Base-by-base conservation (phyloP, 306 rosid species). In the Dalbergia cochinchinensis region DNA sequence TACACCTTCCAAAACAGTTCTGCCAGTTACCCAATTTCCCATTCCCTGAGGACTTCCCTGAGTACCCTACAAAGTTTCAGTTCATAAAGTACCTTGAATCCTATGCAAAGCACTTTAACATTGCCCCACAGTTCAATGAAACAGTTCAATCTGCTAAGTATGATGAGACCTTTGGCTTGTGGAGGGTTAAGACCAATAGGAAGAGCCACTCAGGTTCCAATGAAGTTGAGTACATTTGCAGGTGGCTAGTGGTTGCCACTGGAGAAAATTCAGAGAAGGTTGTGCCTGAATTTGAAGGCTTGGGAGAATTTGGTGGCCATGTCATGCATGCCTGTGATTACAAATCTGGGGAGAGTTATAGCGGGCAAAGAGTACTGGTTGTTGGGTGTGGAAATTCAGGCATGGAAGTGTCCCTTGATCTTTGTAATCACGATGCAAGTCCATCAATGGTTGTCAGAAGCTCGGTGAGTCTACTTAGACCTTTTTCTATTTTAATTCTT, bases 331-430 rank as follows among this genome's bases (percentile, higher is more conserved):
- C 96, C 65, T 95, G 99, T 83, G 98, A 95, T 12, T 92, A 91
- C 48, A 91, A 88, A 84, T 87, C 96, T 1, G 98, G 99, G 3
- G 80, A 66, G 62, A 66, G 74, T n/a, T 89, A 82, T 71, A 8
- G 22, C 4, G 97, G 92, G 3, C 82, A 91, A 66, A 67, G 58
- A 34, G 97, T 95, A 0, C 93, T 95, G 3, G 97, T 95, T 13
- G 96, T 95, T 54, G 99, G 99, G 0, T 92, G 99, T 74, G 99
- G 99, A 31, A 95, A 95, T 79, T 92, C 99, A 0, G 98, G 99
- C 74, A 95, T 95, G 99, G 99, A 95, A 77, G 91, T 91, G 16
- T 95, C 94, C 15, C 94, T 95, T 78, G 99, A 95, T 88, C 98
- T 95, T 22, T 92, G 91, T 76, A 92, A 86, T 70, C 84, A 95